Evolutionary conservation across 352 stramenopile species (phyloP).

Genomic region (Globisporangium sylvaticum): DNA sequence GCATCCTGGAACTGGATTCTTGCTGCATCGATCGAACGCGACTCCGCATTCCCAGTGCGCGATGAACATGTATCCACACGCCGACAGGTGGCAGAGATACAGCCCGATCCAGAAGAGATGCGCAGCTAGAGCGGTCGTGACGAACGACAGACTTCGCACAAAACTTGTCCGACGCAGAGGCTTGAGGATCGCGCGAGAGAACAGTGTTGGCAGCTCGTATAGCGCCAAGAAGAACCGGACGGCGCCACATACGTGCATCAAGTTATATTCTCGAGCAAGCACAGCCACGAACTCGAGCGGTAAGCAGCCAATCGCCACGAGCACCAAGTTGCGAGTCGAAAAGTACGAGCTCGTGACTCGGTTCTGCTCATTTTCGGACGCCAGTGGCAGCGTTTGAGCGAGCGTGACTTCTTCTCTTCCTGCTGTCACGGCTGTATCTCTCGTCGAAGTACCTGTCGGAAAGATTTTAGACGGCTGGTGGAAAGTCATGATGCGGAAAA

Average conservation of each 20-base stretch:
- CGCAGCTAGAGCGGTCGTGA: not conserved
- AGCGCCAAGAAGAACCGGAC: not conserved
- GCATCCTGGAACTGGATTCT: slow-evolving; percentile 14
- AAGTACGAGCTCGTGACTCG: not conserved
- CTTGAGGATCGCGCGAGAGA: not conserved
- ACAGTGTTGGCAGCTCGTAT: not conserved
- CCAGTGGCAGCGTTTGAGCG: not conserved
- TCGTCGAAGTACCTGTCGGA: not conserved
- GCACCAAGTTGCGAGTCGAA: not conserved
- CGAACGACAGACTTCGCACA: not conserved
- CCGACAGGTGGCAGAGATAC: slow-evolving; percentile 20
- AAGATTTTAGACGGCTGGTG: not conserved
- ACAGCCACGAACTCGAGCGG: not conserved
- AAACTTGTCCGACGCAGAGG: not conserved
- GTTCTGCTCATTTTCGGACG: not conserved
- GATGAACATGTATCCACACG: slow-evolving; percentile 24
- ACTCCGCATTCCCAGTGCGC: slow-evolving; percentile 20
- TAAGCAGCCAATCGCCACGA: not conserved
- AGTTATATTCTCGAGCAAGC: not conserved
- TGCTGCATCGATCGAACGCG: slow-evolving; percentile 9
- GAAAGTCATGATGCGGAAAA: not conserved
- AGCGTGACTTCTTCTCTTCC: not conserved
- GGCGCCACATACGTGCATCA: not conserved
- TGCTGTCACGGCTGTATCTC: not conserved
- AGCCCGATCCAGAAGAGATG: slow-evolving; percentile 24